Base-by-base conservation (phyloP, 176 grass and related monocot genomes). In the Miscanthus lutarioriparius region DNA sequence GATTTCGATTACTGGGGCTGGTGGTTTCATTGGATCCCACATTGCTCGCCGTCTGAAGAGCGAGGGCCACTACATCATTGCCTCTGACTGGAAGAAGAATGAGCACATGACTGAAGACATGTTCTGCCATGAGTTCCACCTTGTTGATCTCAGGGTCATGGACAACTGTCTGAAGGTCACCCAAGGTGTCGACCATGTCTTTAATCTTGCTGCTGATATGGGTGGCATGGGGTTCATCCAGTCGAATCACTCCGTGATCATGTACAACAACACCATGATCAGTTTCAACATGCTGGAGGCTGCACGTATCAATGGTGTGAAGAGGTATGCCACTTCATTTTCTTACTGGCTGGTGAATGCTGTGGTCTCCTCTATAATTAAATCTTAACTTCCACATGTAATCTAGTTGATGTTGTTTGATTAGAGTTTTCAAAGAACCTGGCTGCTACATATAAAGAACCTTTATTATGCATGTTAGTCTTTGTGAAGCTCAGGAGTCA, bases 181-280 rank as follows among this genome's bases (percentile, higher is more conserved):
- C 82, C 74, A 12, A 2, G 78, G 86, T 0, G 89, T 89, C 5
- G 91, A 91, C 81, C 94, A 96, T 78, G 94, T 93, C 58, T 96
- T 96, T 75, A 96, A 96, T 76, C 86, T 96, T 75, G 94, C 94
- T 35, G 94, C 94, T 71, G 94, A 96, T 85, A 96, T 96, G 94
- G 94, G 94, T 10, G 94, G 94, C 62, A 96, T 96, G 94, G 94
- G 94, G 12, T 96, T 96, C 74, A 96, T 96, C 68, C 91, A 96
- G 78, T 93, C 91, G 22, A 96, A 96, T 77, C 94, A 96, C 65
- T 93, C 88, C 15, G 91, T 96, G 6, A 96, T 96, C 53, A 91
- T 96, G 88, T 96, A 96, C 80, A 93, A 96, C 86, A 96, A 96
- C 83, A 95, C 93, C 76, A 95, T 95, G 93, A 95, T 95, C 78